phyloP scores from a whole-genome alignment of 768 basidiomycete species.

The Lactifluus volemus region DNA sequence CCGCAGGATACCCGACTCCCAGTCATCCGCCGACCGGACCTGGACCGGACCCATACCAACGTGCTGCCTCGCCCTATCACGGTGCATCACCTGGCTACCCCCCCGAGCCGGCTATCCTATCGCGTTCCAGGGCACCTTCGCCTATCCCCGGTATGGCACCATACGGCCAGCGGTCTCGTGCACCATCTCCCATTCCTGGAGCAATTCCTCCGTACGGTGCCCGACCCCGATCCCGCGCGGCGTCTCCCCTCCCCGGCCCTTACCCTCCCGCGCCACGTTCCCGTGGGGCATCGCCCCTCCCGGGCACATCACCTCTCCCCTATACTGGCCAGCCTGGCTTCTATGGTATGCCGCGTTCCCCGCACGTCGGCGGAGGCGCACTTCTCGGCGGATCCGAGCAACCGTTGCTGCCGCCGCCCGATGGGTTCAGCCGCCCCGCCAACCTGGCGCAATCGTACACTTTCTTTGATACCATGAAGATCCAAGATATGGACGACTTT shows the following conservation, averaged over 20 bases:
- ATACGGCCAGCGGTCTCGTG: constrained; percentile 32
- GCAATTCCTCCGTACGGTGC: constrained; percentile 20
- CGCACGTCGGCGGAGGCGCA: constrained; percentile 9
- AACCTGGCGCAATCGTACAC: constrained; percentile 60
- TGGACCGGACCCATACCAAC: constrained; percentile 12
- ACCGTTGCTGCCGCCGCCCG: constrained; percentile 40
- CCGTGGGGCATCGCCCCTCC: constrained; percentile 14
- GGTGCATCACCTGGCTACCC: constrained; percentile 23
- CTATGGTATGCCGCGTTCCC: constrained; percentile 11
- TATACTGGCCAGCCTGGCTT: constrained; percentile 17
- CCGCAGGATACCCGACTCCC: constrained; percentile 6
- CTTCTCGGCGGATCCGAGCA: constrained; percentile 4
- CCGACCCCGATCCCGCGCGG: constrained; percentile 18
- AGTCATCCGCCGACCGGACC: constrained; percentile 5
- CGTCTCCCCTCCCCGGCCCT: constrained; percentile 15
- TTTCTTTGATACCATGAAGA: constrained; percentile 59
- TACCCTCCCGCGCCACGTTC: constrained; percentile 18
- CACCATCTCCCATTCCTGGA: constrained; percentile 49
- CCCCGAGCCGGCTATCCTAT: constrained; percentile 26
- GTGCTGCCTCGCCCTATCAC: constrained; percentile 33
- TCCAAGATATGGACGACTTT: constrained; percentile 72
- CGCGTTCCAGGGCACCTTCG: constrained; percentile 37
- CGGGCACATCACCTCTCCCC: constrained; percentile 3
- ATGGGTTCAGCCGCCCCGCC: constrained; percentile 66
- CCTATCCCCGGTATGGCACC: constrained; percentile 35